phyloP scores from a whole-genome alignment of 768 basidiomycete genomes.

The Rhizopogon vesiculosus region DNA sequence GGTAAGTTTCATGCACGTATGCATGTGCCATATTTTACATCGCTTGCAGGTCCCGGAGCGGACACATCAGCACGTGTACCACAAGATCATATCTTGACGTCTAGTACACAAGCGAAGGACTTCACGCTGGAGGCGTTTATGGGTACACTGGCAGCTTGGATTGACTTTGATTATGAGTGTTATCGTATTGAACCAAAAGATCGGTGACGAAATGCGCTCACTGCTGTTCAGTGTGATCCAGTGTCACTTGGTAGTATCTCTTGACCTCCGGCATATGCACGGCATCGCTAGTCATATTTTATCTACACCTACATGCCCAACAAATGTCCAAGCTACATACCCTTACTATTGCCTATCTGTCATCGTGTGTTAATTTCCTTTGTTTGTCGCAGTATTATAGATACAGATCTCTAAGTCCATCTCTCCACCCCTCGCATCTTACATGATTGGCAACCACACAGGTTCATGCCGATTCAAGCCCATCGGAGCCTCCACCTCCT shows the following conservation, averaged over 20 bases:
- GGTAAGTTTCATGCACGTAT: conserved; percentile 27
- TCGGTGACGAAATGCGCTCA: too few species aligned
- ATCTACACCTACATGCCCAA: background rate
- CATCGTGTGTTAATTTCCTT: too few species aligned
- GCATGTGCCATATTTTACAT: background rate
- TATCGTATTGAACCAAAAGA: too few species aligned
- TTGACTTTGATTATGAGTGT: conserved; percentile 42
- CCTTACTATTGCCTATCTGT: too few species aligned
- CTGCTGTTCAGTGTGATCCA: too few species aligned
- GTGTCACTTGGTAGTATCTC: too few species aligned
- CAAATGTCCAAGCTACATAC: too few species aligned
- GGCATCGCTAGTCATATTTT: background rate
- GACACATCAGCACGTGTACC: conserved; percentile 38
- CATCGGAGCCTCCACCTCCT: conserved; percentile 34
- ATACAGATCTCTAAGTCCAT: background rate
- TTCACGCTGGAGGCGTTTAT: conserved; percentile 50
- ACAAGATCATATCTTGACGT: conserved; percentile 43
- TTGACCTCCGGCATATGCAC: too few species aligned
- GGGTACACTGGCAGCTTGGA: conserved; percentile 43
- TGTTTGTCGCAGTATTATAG: background rate
- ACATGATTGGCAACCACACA: conserved; percentile 7
- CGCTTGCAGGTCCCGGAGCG: conserved; percentile 46
- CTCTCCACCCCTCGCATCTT: background rate
- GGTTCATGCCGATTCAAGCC: conserved; percentile 24
- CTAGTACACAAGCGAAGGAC: conserved; percentile 31